Base-by-base conservation (phyloP, 208 protist species). In the Leishmania guyanensis region DNA sequence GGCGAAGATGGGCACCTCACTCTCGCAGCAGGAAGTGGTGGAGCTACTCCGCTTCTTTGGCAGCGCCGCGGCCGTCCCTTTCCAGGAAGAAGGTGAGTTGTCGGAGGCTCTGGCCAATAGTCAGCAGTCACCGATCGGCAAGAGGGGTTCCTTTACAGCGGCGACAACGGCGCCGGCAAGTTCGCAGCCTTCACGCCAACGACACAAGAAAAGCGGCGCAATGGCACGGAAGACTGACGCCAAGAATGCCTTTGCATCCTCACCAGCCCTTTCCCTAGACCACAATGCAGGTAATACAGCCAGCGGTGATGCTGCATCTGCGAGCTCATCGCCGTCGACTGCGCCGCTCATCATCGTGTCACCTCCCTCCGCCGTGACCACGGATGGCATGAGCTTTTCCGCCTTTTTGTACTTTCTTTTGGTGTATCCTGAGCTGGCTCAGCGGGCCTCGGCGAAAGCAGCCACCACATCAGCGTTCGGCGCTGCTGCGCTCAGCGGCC, bases 371-470 rank as follows among this genome's bases (percentile, higher is more conserved):
- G 82, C 77, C 16, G 74, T 81, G 3, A 77, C 51, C 20, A 6
- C 58, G 26, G 60, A 76, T 17, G 85, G 78, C 50, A 84, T 96
- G 36, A 88, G 86, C 10, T 94, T 95, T 74, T 77, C 85, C 3
- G 65, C 82, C n/a, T 96, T 96, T 62, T 62, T 96, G 17, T 93
- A 88, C 80, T 88, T 96, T 53, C 77, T 96, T 33, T 81, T 89
- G 53, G 70, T 85, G 12, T 78, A 78, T 43, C 82, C 82, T 10
- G 75, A 79, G 5, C 39, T 85, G 29, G 71, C 72, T n/a, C 77
- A 79, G 71, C 82, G 75, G 56, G 26, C 74, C 33, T 77, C 68
- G 20, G 53, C 12, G 22, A 51, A 56, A 10, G 71, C 76, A 16
- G 20, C 53, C 1, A 76, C 14, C 12, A 39, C 82, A 14, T 71